phyloP scores from a whole-genome alignment of 202 grass and related monocot species.

The Eragrostis tef region DNA sequence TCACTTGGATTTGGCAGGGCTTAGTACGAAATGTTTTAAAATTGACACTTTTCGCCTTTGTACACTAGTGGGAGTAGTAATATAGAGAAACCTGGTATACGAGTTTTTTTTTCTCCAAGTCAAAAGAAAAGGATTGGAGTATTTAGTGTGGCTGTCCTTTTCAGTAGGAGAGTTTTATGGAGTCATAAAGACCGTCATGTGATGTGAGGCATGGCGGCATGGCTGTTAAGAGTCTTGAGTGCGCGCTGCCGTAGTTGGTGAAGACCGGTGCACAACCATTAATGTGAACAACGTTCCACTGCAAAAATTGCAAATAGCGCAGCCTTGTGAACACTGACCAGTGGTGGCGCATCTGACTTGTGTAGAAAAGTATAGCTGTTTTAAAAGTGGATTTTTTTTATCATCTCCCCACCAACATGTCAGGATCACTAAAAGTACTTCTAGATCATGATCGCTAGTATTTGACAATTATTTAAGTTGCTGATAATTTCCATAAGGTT shows the following conservation, averaged over 20 bases:
- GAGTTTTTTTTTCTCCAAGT: neutral
- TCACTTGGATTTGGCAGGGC: neutral
- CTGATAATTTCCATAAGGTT: neutral
- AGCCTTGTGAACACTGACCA: conserved; percentile 36
- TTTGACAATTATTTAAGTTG: too few relatives aligned
- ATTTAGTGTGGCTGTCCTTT: conserved; percentile 32
- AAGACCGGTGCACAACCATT: conserved; percentile 33
- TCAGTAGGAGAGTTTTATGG: conserved; percentile 39
- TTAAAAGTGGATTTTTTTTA: neutral
- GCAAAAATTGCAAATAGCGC: neutral
- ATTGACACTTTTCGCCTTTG: neutral
- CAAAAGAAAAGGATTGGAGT: neutral
- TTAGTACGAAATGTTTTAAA: neutral
- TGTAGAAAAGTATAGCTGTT: neutral
- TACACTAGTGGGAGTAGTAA: neutral
- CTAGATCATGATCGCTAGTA: neutral
- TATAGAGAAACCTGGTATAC: neutral
- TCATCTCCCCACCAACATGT: neutral
- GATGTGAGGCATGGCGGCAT: conserved; percentile 26
- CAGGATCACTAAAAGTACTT: too few relatives aligned
- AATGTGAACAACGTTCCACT: conserved; percentile 46
- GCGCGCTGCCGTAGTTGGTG: conserved; percentile 47
- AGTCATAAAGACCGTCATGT: conserved; percentile 52
- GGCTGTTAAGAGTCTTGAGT: conserved; percentile 17
- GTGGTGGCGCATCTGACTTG: neutral